These are phyloP conservation scores for Porcisia hertigi DNA, from an alignment of 208 protist genomes.

Conservation along the genomic window DNA sequence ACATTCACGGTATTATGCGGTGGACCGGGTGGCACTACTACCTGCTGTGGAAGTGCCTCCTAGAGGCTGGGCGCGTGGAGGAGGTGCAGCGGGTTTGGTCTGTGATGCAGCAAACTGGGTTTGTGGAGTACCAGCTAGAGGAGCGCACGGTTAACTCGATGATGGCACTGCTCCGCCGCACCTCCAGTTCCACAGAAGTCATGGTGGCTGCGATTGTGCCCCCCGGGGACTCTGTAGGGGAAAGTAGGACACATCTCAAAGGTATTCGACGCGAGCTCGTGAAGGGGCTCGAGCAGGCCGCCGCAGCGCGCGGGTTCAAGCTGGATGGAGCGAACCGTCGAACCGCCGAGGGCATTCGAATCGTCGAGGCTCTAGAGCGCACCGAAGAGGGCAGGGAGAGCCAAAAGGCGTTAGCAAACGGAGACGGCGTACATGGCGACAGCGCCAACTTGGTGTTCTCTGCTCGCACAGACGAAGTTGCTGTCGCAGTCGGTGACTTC, in stretches of 20 bases:
- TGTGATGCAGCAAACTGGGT: constrained; percentile 70
- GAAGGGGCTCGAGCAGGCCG: constrained; percentile 53
- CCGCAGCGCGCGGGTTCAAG: constrained; percentile 30
- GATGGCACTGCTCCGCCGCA: constrained; percentile 47
- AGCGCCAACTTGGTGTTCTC: not conserved
- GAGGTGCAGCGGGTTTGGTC: constrained; percentile 65
- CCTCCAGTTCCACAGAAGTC: constrained; percentile 8
- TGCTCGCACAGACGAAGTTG: not conserved
- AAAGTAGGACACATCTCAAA: constrained; percentile 29
- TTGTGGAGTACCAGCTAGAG: constrained; percentile 64
- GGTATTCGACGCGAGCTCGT: constrained; percentile 46
- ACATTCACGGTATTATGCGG: constrained; percentile 54
- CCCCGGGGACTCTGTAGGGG: not conserved
- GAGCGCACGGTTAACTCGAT: constrained; percentile 53
- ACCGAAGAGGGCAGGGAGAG: not conserved
- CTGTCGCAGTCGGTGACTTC: constrained; percentile 78
- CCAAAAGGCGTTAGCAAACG: not conserved
- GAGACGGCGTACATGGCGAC: not conserved
- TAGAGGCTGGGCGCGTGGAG: constrained; percentile 44
- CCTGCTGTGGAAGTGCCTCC: constrained; percentile 64
- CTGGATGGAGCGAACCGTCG: constrained; percentile 40
- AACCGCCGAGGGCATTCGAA: constrained; percentile 36
- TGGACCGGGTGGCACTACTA: constrained; percentile 77
- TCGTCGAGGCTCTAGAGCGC: constrained; percentile 41
- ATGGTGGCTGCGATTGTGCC: constrained; percentile 9